Base-by-base conservation (phyloP, 1,284 basidiomycete genomes). In the Coniferiporia weirii region DNA sequence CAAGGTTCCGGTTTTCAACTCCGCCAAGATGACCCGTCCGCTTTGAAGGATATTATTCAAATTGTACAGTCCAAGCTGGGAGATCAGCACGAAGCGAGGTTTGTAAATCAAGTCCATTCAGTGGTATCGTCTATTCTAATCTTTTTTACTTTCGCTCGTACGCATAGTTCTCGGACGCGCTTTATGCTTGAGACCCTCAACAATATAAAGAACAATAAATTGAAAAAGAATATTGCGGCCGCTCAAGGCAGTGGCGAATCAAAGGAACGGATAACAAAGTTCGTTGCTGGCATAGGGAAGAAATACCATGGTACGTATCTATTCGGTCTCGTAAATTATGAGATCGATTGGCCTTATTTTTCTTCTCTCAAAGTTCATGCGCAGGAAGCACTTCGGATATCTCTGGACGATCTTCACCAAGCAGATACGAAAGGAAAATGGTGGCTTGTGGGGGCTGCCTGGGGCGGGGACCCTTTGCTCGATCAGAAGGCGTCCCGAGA, bases 371-470 rank as follows among this genome's bases (percentile, higher is more conserved):
- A 60, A 95, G 93, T 93, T 1, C 75, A 87, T 60, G 82, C 87
- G 0, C 85, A 92, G 64, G 95, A 97, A 57, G 86, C 93, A 0
- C 78, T 97, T 7, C 87, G 93, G 1, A 84, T 95, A 1, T 85
- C 87, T 0, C 76, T 98, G 19, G 77, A 82, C n/a, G 96, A 99
- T 71, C 79, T 99, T 9, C 87, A 85, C 60, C 83, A 87, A 1
- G 90, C 94, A 0, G 86, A 92, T 58, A 89, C 82, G 34, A 91
- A 87, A 67, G 97, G 97, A 1, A 97, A 96, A 74, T 99, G 97
- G 97, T 99, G 97, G 97, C 79, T 98, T 1, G 92, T 98, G 40
- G 97, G 96, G 27, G 93, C 96, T 0, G 96, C 93, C 1, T 99
- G 96, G 96, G 82, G 83, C 32, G 96, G 96, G 0, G 89, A 98